A percentile compares a stretch with the other conserved stretches of the same genome.
Conservation (phyloP, 306 rosid species). For the Vicia sativa region DNA sequence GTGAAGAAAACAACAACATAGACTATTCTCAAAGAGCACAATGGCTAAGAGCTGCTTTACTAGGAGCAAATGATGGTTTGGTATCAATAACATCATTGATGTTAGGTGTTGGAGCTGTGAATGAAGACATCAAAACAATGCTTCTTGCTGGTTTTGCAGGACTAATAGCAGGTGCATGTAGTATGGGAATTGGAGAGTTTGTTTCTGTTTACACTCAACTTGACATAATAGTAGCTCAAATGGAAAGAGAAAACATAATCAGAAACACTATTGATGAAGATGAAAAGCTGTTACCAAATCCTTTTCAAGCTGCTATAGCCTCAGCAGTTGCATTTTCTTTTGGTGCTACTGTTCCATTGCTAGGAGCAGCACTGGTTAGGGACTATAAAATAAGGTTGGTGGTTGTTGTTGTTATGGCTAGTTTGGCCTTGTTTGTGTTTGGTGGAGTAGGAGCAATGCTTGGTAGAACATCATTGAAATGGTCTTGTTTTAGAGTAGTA, state of each 20-base stretch:
- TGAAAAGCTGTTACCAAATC: constrained; percentile 43
- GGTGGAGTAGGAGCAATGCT: constrained; percentile 52
- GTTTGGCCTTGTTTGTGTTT: constrained; percentile 50
- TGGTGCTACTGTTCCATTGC: constrained; percentile 57
- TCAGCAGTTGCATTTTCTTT: constrained; percentile 59
- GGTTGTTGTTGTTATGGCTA: constrained; percentile 47
- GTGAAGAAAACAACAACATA: constrained; percentile 28
- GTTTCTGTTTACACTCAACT: constrained; percentile 56
- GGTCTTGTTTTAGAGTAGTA: constrained; percentile 47
- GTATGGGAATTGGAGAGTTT: constrained; percentile 70
- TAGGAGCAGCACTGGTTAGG: constrained; percentile 52
- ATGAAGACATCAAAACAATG: constrained; percentile 49
- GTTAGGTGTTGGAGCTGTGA: constrained; percentile 65
- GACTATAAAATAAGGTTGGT: constrained; percentile 51
- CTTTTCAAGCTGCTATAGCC: constrained; percentile 59
- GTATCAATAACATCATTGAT: constrained; percentile 60
- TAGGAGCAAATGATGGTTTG: constrained; percentile 68
- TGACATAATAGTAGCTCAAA: constrained; percentile 56
- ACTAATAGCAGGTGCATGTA: constrained; percentile 60
- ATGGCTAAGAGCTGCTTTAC: constrained; percentile 56
- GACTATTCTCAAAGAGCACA: constrained; percentile 56
- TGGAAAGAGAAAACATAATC: constrained; percentile 43
- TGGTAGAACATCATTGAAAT: constrained; percentile 48
- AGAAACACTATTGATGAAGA: constrained; percentile 22
- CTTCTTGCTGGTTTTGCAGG: constrained; percentile 64